A percentile compares a stretch with the other conserved stretches of the same genome.
Conservation (phyloP, 495 filamentous ascomycete genomes). For the Baudoinia panamericana region DNA sequence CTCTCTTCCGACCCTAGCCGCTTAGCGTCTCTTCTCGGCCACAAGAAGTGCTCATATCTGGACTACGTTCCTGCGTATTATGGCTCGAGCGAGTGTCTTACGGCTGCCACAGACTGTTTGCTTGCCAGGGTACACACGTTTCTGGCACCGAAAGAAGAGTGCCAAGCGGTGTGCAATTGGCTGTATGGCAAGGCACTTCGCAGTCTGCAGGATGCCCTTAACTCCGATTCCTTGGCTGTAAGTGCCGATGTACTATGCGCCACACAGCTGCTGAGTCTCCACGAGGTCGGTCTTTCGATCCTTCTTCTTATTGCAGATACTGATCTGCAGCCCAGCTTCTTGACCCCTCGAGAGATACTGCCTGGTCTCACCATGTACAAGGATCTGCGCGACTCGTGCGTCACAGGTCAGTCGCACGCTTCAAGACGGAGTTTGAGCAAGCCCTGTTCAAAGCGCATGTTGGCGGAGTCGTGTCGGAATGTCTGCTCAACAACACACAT, state of each 20-base stretch:
- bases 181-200: slow-evolving; percentile 22
- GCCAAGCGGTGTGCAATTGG: not conserved
- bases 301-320: too few species aligned
- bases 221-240: slow-evolving; percentile 5
- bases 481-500: slow-evolving; percentile 11
- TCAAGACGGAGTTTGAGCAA: slow-evolving; percentile 23
- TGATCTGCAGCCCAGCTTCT: slow-evolving; percentile 18
- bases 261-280: slow-evolving; percentile 21
- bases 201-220: slow-evolving; percentile 21
- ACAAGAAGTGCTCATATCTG: slow-evolving; percentile 12
- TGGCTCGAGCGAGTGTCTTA: slow-evolving; percentile 12
- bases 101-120: slow-evolving; percentile 13
- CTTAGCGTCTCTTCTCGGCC: slow-evolving; percentile 6
- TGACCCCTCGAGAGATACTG: slow-evolving; percentile 17
- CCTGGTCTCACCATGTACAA: slow-evolving; percentile 22
- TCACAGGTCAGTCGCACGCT: slow-evolving; percentile 18
- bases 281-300: slow-evolving; percentile 10
- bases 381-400: slow-evolving; percentile 23
- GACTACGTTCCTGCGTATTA: slow-evolving; percentile 11
- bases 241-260: slow-evolving; percentile 24
- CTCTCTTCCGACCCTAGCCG: slow-evolving; percentile 9
- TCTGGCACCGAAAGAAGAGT: slow-evolving; percentile 3
- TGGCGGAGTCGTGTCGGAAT: slow-evolving; percentile 22
- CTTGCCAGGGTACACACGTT: slow-evolving; percentile 11
- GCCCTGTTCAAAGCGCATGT: slow-evolving; percentile 23